A percentile compares a stretch with the other conserved stretches of the same genome.
Conservation (phyloP, 129 eudicot genomes). For the Chrysanthemum lavandulifolium region DNA sequence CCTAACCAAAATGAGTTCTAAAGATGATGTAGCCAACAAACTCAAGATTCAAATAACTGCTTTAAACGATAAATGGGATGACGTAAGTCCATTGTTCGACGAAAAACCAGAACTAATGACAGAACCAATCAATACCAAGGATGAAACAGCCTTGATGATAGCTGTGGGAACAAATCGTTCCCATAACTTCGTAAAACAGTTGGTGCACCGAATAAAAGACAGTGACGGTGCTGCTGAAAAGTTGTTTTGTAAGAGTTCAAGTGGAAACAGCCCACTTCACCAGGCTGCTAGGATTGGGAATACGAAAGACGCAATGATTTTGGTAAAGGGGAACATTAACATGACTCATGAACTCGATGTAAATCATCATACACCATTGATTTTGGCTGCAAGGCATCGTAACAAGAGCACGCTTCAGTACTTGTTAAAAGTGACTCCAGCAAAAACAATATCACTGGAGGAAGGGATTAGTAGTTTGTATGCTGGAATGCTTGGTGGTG, state of each 20-base stretch:
- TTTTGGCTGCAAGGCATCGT: conserved; percentile 12
- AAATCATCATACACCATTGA: background rate
- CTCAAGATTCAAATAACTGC: conserved; percentile 11
- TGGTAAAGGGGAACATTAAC: background rate
- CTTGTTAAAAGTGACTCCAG: conserved; percentile 8
- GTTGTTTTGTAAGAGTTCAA: background rate
- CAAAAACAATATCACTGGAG: background rate
- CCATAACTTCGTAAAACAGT: conserved; percentile 2
- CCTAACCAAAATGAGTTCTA: conserved; percentile 5
- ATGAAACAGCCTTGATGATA: conserved; percentile 14
- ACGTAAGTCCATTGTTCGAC: conserved; percentile 2
- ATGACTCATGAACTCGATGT: background rate
- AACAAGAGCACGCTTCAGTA: background rate
- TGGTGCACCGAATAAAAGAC: background rate
- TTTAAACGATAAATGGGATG: conserved; percentile 11
- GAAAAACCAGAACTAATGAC: conserved; percentile 14
- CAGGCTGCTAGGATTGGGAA: conserved; percentile 16
- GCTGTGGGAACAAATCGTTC: conserved; percentile 21
- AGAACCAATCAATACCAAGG: background rate
- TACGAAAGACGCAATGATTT: conserved; percentile 7
- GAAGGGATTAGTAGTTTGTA: conserved; percentile 17
- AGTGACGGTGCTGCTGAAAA: background rate
- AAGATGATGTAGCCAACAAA: background rate
- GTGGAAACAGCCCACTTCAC: conserved; percentile 12
- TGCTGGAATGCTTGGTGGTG: conserved; percentile 4